Conservation (phyloP, 805 yeast genomes). For the Monosporozyma solicola region DNA sequence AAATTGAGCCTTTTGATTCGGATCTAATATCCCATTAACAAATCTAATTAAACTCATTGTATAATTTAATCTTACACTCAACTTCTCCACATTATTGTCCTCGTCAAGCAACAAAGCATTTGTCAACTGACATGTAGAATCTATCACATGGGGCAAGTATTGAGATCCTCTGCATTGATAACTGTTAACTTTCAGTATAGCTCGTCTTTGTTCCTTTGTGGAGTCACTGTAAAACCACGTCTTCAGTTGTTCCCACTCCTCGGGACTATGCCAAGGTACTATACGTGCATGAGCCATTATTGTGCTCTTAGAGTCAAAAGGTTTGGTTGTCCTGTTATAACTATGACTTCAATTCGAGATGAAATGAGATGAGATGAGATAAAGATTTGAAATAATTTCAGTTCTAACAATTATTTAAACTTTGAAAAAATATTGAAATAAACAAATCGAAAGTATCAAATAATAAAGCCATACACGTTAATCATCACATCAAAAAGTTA, state of each 20-base stretch:
- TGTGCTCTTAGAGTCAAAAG: neutral
- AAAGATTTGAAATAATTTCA: neutral
- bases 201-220: conserved; percentile 31
- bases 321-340: neutral
- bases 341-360: neutral
- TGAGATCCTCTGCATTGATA: conserved; percentile 46
- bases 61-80: conserved; percentile 45
- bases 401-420: neutral
- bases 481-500: neutral
- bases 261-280: conserved; percentile 31
- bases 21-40: conserved; percentile 87
- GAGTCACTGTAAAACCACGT: conserved; percentile 43
- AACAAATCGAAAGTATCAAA: neutral
- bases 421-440: neutral
- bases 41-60: conserved; percentile 72
- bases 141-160: conserved; percentile 62
- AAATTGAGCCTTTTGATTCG: conserved; percentile 65
- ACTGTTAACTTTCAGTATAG: conserved; percentile 44
- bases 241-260: conserved; percentile 40
- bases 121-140: conserved; percentile 50
- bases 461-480: neutral
- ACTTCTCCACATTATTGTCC: conserved; percentile 14
- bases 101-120: conserved; percentile 41
- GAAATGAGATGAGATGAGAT: neutral
- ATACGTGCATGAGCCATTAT: conserved; percentile 20